Evolutionary conservation across 2,329 filamentous ascomycete genomes (phyloP).

Genomic region (Tolypocladium album): DNA sequence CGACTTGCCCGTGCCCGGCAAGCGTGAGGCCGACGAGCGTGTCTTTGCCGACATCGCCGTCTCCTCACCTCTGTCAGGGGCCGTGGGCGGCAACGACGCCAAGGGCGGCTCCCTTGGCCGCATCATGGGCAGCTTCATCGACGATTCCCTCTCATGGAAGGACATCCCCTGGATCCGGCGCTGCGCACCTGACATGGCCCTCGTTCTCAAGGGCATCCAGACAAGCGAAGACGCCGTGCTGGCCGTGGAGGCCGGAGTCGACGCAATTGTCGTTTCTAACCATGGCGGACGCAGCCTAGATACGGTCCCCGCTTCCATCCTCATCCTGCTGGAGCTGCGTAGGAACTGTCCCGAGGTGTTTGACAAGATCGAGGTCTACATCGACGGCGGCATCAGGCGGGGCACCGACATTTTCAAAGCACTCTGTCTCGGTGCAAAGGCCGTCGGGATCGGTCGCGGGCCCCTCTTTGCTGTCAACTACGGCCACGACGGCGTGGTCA

Average conservation of each 20-base stretch:
- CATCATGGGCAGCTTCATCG: constrained; percentile 46
- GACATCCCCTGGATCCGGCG: constrained; percentile 53
- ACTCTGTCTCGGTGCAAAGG: constrained; percentile 52
- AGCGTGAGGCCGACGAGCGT: constrained; percentile 38
- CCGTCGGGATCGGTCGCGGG: constrained; percentile 51
- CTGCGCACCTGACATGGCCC: constrained; percentile 33
- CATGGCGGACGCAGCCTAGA: constrained; percentile 53
- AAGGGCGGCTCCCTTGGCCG: constrained; percentile 38
- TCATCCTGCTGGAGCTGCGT: constrained; percentile 53
- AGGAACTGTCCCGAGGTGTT: constrained; percentile 50
- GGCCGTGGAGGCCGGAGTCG: constrained; percentile 47
- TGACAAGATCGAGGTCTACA: constrained; percentile 46
- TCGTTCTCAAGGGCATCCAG: constrained; percentile 64
- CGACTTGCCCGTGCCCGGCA: constrained; percentile 46
- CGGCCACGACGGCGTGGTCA: constrained; percentile 45
- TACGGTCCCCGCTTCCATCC: constrained; percentile 40
- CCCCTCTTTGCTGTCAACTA: constrained; percentile 52
- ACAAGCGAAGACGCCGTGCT: constrained; percentile 50
- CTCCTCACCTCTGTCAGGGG: constrained; percentile 34
- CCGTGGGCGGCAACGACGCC: constrained; percentile 36
- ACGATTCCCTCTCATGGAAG: constrained; percentile 48
- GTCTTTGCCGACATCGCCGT: constrained; percentile 31
- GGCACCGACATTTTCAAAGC: constrained; percentile 60
- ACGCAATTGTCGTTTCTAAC: constrained; percentile 61
- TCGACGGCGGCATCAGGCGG: constrained; percentile 55